A percentile compares a stretch with the other conserved stretches of the same genome.
Conservation (phyloP, 805 yeast species). For the Dipodascopsis uninucleata region DNA sequence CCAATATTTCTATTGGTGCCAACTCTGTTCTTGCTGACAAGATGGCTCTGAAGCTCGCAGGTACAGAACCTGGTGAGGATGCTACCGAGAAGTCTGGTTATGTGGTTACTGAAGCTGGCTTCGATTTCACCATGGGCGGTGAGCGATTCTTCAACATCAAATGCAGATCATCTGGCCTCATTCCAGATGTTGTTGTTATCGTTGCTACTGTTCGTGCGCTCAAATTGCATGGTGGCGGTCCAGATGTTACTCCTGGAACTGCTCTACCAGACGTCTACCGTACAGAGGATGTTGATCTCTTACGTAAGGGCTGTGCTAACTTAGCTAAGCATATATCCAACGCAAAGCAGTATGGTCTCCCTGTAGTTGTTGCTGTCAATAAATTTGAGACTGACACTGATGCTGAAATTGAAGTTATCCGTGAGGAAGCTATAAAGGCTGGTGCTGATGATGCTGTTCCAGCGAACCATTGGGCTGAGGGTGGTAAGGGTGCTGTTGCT, state of each 20-base stretch:
- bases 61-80: conserved; percentile 49
- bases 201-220: conserved; percentile 97
- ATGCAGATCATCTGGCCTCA: conserved; percentile 84
- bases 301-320: conserved; percentile 78
- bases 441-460: conserved; percentile 91
- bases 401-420: conserved; percentile 75
- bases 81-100: conserved; percentile 53
- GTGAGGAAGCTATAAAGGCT: conserved; percentile 76
- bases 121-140: conserved; percentile 99
- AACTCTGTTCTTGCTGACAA: conserved; percentile 91
- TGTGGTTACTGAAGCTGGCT: conserved; percentile 97
- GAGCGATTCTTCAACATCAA: conserved; percentile 94
- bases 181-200: conserved; percentile 86
- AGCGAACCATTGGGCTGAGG: conserved; percentile 92
- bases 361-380: conserved; percentile 93
- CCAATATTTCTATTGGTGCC: conserved; percentile 95
- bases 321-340: conserved; percentile 86
- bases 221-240: conserved; percentile 95
- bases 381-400: conserved; percentile 77
- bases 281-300: conserved; percentile 73
- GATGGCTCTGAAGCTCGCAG: conserved; percentile 86
- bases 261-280: conserved; percentile 77
- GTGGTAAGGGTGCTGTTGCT: conserved; percentile 84
- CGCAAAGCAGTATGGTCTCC: conserved; percentile 78
- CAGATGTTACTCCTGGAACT: conserved; percentile 92